Evolutionary conservation across 345 rosid species (phyloP).

Genomic region (Murraya koenigii): DNA sequence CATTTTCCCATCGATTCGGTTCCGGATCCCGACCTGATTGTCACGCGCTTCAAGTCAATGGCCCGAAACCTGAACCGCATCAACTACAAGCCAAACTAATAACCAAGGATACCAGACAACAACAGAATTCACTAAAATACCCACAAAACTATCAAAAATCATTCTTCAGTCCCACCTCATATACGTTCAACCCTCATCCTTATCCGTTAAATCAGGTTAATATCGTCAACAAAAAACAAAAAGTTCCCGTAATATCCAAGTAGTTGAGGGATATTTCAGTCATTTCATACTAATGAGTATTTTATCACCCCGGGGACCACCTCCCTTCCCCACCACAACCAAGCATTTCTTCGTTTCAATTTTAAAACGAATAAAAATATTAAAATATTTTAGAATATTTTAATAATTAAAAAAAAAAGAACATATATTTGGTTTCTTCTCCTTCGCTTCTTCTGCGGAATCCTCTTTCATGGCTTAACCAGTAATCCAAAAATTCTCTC

Average conservation of each 20-base stretch:
- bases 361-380: neutral
- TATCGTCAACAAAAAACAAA: constrained; percentile 10
- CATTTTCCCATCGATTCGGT: neutral
- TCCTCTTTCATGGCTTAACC: constrained; percentile 45
- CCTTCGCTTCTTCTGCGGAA: constrained; percentile 46
- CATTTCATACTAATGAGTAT: neutral
- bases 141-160: no score
- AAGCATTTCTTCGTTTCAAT: constrained; percentile 38
- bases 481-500: constrained; percentile 39
- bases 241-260: constrained; percentile 8
- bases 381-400: constrained; percentile 18
- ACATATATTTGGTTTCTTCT: constrained; percentile 44
- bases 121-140: neutral
- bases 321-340: constrained; percentile 54
- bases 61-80: constrained; percentile 11
- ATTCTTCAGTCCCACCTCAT: no score
- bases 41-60: constrained; percentile 10
- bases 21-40: constrained; percentile 1
- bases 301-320: constrained; percentile 40
- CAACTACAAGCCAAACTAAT: neutral
- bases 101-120: neutral
- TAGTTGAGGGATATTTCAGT: constrained; percentile 22
- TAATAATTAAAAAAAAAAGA: neutral
- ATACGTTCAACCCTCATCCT: constrained; percentile 1
- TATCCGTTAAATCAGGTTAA: constrained; percentile 13